phyloP scores from a whole-genome alignment of 306 rosid species.

The Rosa multiflora region DNA sequence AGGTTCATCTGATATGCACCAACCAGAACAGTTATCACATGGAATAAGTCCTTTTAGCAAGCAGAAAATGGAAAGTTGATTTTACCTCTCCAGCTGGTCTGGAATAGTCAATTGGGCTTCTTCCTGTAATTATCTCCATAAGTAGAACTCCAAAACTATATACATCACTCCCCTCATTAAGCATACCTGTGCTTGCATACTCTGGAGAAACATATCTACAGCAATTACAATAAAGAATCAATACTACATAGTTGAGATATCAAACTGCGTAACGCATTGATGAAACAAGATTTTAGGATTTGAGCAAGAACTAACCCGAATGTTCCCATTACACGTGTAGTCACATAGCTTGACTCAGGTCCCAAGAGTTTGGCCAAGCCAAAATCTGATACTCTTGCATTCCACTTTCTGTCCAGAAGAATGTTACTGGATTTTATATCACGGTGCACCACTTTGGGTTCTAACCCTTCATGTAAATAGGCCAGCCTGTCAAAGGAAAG shows the following conservation, averaged over 20 bases:
- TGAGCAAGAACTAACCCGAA: constrained; percentile 60
- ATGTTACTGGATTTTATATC: constrained; percentile 95
- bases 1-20: constrained; percentile 74
- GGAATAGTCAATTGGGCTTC: constrained; percentile 93
- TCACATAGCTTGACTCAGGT: constrained; percentile 76
- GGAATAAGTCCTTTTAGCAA: constrained; percentile 7
- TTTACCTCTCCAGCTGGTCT: constrained; percentile 89
- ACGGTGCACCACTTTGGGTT: constrained; percentile 98
- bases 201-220: constrained; percentile 96
- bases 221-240: constrained; percentile 6
- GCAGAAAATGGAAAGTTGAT: constrained; percentile 8
- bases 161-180: constrained; percentile 89
- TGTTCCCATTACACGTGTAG: constrained; percentile 98
- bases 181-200: constrained; percentile 97
- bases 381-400: constrained; percentile 88
- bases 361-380: constrained; percentile 97
- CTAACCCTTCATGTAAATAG: constrained; percentile 95
- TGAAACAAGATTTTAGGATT: constrained; percentile 7
- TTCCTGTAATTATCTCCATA: constrained; percentile 96
- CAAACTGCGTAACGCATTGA: neutral
- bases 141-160: constrained; percentile 93
- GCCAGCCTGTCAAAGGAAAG: constrained; percentile 60
- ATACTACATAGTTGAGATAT: neutral
- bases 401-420: constrained; percentile 90
- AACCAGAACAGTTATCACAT: constrained; percentile 16